A percentile compares a stretch with the other conserved stretches of the same genome.
phyloP scores from a whole-genome alignment of 2,329 filamentous ascomycete genomes.

The Xylariaceae sp. region DNA sequence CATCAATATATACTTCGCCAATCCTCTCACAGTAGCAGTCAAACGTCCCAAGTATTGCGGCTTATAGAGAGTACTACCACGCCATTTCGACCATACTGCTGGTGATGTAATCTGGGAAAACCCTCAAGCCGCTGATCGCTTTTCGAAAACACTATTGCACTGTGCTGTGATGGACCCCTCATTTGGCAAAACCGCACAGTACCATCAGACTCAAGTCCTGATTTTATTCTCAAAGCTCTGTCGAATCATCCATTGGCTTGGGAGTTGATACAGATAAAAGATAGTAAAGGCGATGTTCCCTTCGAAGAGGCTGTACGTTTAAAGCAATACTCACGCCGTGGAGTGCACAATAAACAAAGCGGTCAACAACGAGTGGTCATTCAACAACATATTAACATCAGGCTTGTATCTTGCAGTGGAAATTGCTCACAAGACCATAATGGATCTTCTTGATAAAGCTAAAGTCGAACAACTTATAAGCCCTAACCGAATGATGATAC shows the following conservation, averaged over 20 bases:
- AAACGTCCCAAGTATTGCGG: constrained; percentile 3
- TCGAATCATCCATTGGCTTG: constrained; percentile 7
- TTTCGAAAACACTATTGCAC: constrained; percentile 4
- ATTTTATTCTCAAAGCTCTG: constrained; percentile 5
- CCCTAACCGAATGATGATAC: constrained; percentile 3
- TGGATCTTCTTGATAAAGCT: constrained; percentile 8
- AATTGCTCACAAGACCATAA: constrained; percentile 5
- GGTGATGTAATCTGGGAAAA: constrained; percentile 3
- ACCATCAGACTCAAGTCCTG: constrained; percentile 3
- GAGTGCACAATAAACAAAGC: constrained; percentile 4
- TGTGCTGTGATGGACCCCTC: constrained; percentile 8
- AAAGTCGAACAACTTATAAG: background rate
- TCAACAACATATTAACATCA: constrained; percentile 6
- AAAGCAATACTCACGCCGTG: constrained; percentile 8
- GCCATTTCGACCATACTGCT: constrained; percentile 4
- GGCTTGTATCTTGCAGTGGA: constrained; percentile 8
- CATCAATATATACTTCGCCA: constrained; percentile 5
- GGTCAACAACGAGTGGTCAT: constrained; percentile 2
- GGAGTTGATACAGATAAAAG: constrained; percentile 5
- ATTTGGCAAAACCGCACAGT: constrained; percentile 8
- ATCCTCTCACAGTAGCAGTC: constrained; percentile 3
- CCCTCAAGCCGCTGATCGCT: constrained; percentile 2
- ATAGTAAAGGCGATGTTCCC: constrained; percentile 6
- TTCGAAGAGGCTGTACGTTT: constrained; percentile 9
- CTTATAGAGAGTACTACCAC: constrained; percentile 7